A percentile compares a stretch with the other conserved stretches of the same genome.
phyloP scores from a whole-genome alignment of 148 eudicot genomes.

The Rhododendron molle region DNA sequence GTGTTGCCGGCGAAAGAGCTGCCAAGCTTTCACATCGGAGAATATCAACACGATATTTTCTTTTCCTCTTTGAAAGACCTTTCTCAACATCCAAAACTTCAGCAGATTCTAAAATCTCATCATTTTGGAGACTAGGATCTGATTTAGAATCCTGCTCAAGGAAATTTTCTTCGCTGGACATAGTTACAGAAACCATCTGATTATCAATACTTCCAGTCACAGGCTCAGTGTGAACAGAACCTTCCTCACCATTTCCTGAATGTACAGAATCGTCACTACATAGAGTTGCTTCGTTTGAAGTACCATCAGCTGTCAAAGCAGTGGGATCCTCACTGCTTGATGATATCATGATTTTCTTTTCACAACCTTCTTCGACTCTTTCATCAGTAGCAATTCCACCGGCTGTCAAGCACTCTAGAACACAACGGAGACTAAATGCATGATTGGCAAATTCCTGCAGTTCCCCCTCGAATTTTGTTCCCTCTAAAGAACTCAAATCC shows the following conservation, averaged over 20 bases:
- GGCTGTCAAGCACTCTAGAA: conserved; percentile 82
- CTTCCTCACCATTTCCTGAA: conserved; percentile 20
- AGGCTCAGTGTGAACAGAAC: conserved; percentile 25
- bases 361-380: conserved; percentile 19
- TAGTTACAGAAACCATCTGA: conserved; percentile 18
- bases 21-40: conserved; percentile 98
- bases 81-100: conserved; percentile 25
- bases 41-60: conserved; percentile 75
- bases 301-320: conserved; percentile 27
- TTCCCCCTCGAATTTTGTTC: conserved; percentile 94
- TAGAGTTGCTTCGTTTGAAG: conserved; percentile 15
- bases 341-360: conserved; percentile 28
- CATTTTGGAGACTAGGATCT: conserved; percentile 31
- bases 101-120: conserved; percentile 31
- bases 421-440: conserved; percentile 91
- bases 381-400: conserved; percentile 68
- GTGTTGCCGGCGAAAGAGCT: conserved; percentile 70
- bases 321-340: conserved; percentile 31
- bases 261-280: conserved; percentile 18
- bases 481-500: conserved; percentile 88
- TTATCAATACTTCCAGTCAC: conserved; percentile 21
- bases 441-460: conserved; percentile 99
- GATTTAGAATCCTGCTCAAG: conserved; percentile 25
- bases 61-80: conserved; percentile 40
- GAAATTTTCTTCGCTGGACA: conserved; percentile 20